phyloP scores from a whole-genome alignment of 176 grass and related monocot genomes.

The Rhipidocladum racemiflorum region DNA sequence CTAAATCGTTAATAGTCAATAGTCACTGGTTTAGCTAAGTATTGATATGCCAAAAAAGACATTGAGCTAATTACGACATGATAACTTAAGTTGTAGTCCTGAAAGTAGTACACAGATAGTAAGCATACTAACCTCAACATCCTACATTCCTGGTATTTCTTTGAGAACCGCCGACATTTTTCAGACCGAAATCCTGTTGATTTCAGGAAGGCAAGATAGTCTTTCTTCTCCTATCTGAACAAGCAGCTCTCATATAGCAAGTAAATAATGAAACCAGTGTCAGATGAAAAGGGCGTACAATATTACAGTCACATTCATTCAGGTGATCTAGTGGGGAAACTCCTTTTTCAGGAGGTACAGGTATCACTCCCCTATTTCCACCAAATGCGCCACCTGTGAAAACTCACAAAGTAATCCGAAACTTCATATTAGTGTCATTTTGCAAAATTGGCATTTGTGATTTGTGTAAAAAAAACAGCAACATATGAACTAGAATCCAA shows the following conservation, averaged over 20 bases:
- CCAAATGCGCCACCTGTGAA: constrained; percentile 81
- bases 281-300: not conserved
- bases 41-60: not conserved
- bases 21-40: not conserved
- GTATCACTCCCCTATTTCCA: constrained; percentile 79
- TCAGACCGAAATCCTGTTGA: constrained; percentile 63
- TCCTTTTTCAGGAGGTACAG: constrained; percentile 93
- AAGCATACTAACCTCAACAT: constrained; percentile 61
- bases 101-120: not conserved
- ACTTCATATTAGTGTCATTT: not conserved
- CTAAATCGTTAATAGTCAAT: not conserved
- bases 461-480: not conserved
- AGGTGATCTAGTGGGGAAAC: constrained; percentile 84
- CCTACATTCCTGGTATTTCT: constrained; percentile 71
- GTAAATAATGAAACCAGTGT: not conserved
- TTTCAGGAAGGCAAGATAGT: constrained; percentile 84
- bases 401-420: constrained; percentile 22
- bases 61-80: not conserved
- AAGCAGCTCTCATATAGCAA: constrained; percentile 4
- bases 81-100: not conserved
- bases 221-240: constrained; percentile 72
- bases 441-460: not conserved
- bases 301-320: constrained; percentile 79
- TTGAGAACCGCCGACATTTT: constrained; percentile 63
- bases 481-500: not conserved